Base-by-base conservation (phyloP, 257 asterid species). In the Fraxinus anomala region DNA sequence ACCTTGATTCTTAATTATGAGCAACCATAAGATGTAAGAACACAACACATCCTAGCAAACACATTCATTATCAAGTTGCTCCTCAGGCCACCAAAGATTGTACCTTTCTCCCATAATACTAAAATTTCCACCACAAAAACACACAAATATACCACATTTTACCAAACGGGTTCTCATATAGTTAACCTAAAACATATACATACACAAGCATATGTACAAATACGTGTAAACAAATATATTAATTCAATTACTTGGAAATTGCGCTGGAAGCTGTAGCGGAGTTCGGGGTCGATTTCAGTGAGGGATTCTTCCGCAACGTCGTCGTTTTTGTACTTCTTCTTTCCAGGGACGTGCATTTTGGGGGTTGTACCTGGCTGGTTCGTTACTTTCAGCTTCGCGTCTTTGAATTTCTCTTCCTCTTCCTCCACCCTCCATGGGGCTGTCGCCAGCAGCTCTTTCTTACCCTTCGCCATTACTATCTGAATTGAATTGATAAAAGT, bases 181-280 rank as follows among this genome's bases (percentile, higher is more conserved):
- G 24, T 30, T 61, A 71, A 61, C 28, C 65, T 54, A 72, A 71
- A 19, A 12, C 56, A 47, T 47, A 47, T 13, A 3, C 51, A 0
- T 19, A 42, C 24, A 71, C 3, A 77, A 16, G 23, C 1, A 77
- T 10, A 8, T 28, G 19, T 8, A 1, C 16, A 40, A 14, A 19
- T 67, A 31, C 13, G 34, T 11, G 8, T 61, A 21, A 61, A 61
- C 1, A 11, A 21, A 23, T 9, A 6, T 23, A 63, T 63, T n/a
- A 2, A 63, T 24, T 26, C 13, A 8, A 23, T 63, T 54, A 93
- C 98, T 97, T 95, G 96, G 81, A 82, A 90, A 75, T 95, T 94
- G 75, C 99, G 97, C 90, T 95, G 98, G 91, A 95, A 95, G 87
- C 92, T 84, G 90, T 95, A 93, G 33, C 99, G 98, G 19, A 95